Evolutionary conservation across 2,329 filamentous ascomycete genomes (phyloP), one percentile per base, ranked within the genome.

Genomic region (Canariomyces notabilis): DNA sequence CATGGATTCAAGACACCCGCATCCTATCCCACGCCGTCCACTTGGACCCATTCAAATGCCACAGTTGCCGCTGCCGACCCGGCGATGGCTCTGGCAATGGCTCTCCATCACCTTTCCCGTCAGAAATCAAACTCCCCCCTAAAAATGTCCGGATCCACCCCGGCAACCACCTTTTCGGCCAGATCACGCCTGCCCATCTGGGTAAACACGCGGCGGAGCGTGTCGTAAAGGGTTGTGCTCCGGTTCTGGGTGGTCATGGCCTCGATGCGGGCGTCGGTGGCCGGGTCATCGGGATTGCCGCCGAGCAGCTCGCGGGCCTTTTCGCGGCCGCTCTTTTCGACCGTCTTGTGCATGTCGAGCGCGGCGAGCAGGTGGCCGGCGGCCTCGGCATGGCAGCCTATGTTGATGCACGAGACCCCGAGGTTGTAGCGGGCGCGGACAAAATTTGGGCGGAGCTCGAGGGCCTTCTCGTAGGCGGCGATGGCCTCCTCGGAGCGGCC

Each of bases 391-490:
- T 89, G 90, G 67, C 91, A 96, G 44, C 90, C 90, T 57, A 97
- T 95, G 68, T 97, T 97, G 67, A 98, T 97, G 67, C 93, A 97
- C 49, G 82, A 88, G 8, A 97, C 93, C 37, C 93, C 93, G 1
- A 98, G 80, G 67, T 98, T 98, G 73, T 98, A 98, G 36, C 93
- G 80, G 2, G 93, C 93, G 48, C 93, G 87, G 15, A 98, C 94
- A 63, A 98, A 98, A 71, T 98, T 98, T 44, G 91, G 88, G 46
- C 90, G 86, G 50, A 96, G 79, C 35, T 83, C 85, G 7, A 98
- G 79, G 0, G 93, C 93, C 63, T 91, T 89, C 61, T 94, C 89
- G 67, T 98, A 98, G 1, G 93, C 93, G 36, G 90, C 87, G 59
- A 98, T 98, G 49, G 93, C 93, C 67, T 98, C 93, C 69, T 98